These are phyloP conservation scores for Sugiyamaella japonica DNA, from an alignment of 1,139 yeast species.

Conservation along the genomic window DNA sequence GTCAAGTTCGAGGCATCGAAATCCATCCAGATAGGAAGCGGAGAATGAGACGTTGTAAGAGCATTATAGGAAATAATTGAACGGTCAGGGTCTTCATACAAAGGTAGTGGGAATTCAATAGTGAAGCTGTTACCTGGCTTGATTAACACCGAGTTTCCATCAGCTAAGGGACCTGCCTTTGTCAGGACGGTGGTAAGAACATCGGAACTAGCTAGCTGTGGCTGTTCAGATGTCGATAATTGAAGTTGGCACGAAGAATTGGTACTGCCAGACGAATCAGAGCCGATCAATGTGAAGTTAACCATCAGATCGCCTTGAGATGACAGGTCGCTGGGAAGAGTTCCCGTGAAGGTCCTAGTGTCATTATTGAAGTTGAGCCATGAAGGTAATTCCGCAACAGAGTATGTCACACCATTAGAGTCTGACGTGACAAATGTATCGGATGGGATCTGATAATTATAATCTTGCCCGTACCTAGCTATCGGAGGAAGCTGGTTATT, in stretches of 20 bases:
- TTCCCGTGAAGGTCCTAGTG: slow-evolving; percentile 67
- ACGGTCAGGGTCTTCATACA: slow-evolving; percentile 48
- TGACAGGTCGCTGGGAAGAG: slow-evolving; percentile 50
- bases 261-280: slow-evolving; percentile 54
- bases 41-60: slow-evolving; percentile 75
- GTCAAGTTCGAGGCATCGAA: slow-evolving; percentile 58
- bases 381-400: slow-evolving; percentile 59
- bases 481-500: slow-evolving; percentile 82
- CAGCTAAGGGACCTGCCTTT: slow-evolving; percentile 47
- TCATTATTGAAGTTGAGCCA: slow-evolving; percentile 76
- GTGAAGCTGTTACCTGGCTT: slow-evolving; percentile 65
- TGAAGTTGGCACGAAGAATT: slow-evolving; percentile 55
- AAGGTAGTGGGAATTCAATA: slow-evolving; percentile 58
- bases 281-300: slow-evolving; percentile 57
- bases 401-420: slow-evolving; percentile 50
- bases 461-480: slow-evolving; percentile 66
- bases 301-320: slow-evolving; percentile 45
- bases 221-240: slow-evolving; percentile 47
- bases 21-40: slow-evolving; percentile 85
- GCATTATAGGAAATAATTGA: slow-evolving; percentile 72
- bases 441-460: slow-evolving; percentile 66
- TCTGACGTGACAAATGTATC: slow-evolving; percentile 58
- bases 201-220: slow-evolving; percentile 26
- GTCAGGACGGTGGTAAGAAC: slow-evolving; percentile 27
- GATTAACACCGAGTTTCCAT: slow-evolving; percentile 69